Base-by-base conservation (phyloP, 176 grass and related monocot species). In the Aegilops speltoides region DNA sequence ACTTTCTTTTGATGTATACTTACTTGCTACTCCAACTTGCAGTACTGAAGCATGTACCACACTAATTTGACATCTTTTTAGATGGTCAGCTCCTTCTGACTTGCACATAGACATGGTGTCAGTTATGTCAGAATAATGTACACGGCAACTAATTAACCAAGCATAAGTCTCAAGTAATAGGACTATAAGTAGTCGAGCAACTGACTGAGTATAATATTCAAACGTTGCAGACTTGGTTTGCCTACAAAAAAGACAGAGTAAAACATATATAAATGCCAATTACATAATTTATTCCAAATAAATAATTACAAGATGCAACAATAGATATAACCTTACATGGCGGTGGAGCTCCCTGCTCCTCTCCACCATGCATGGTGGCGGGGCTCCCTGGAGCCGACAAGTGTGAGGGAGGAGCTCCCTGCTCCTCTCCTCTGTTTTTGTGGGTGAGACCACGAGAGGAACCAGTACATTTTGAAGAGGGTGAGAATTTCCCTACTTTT, bases 261-360 rank as follows among this genome's bases (percentile, higher is more conserved):
- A 36, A 40, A 3, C 24, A 3, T 20, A 5, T 40, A 40, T 40
- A 40, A 73, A 73, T 13, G 22, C 0, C 12, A 37, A 40, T 17
- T 52, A 19, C 89, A 86, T 83, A 87, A n/a, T 79, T 68, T 88
- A 75, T 91, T 73, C 87, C 59, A 79, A 29, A 86, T 4, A 81
- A 37, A 38, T 2, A 68, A 46, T 57, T 60, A 67, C 33, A 60
- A 73, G 15, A 69, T 16, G 10, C 23, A 37, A 14, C 28, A 56
- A 62, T 40, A 9, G 37, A 40, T 40, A 40, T 40, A 40, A 40
- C 37, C 37, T 40, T 40, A 38, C 37, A 9, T 8, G 7, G 37
- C 37, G 8, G 37, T 9, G 37, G 37, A 40, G 37, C 37, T 40
- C 37, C 6, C 8, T 64, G 37, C 37, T 40, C 37, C 37, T 40